Evolutionary conservation across 2,329 filamentous ascomycete genomes (phyloP).

Genomic region (Colletotrichum acutatum): DNA sequence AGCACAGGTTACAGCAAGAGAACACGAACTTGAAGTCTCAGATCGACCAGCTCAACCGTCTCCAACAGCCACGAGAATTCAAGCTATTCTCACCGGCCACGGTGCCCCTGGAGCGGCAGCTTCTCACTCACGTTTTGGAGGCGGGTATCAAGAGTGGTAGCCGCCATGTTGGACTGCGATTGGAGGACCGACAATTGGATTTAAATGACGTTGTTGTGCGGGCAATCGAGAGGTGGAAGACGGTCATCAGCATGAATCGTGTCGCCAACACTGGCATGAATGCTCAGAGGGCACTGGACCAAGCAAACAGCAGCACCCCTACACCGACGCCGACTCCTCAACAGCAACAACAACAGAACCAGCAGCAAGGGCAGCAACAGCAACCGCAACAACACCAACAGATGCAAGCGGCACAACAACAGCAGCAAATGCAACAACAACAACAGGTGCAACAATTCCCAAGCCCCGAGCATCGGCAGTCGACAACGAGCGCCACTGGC

Average conservation of each 20-base stretch:
- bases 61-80: slow-evolving; percentile 71
- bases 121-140: slow-evolving; percentile 60
- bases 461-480: slow-evolving; percentile 39
- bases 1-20: slow-evolving; percentile 66
- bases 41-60: slow-evolving; percentile 67
- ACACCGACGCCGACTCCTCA: slow-evolving; percentile 38
- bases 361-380: slow-evolving; percentile 44
- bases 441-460: slow-evolving; percentile 36
- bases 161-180: slow-evolving; percentile 55
- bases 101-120: slow-evolving; percentile 60
- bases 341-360: slow-evolving; percentile 43
- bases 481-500: slow-evolving; percentile 49
- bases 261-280: slow-evolving; percentile 56
- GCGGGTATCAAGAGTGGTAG: slow-evolving; percentile 51
- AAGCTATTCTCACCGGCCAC: slow-evolving; percentile 63
- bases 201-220: slow-evolving; percentile 61
- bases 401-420: slow-evolving; percentile 35
- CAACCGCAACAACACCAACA: slow-evolving; percentile 37
- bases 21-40: slow-evolving; percentile 66
- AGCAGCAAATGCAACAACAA: slow-evolving; percentile 39
- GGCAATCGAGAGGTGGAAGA: slow-evolving; percentile 72
- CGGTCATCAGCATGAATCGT: slow-evolving; percentile 65
- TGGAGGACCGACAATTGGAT: slow-evolving; percentile 64
- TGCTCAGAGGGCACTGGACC: slow-evolving; percentile 61
- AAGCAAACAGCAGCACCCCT: slow-evolving; percentile 36